phyloP scores from a whole-genome alignment of 768 basidiomycete genomes.

The Hemileccinum rubropunctum region DNA sequence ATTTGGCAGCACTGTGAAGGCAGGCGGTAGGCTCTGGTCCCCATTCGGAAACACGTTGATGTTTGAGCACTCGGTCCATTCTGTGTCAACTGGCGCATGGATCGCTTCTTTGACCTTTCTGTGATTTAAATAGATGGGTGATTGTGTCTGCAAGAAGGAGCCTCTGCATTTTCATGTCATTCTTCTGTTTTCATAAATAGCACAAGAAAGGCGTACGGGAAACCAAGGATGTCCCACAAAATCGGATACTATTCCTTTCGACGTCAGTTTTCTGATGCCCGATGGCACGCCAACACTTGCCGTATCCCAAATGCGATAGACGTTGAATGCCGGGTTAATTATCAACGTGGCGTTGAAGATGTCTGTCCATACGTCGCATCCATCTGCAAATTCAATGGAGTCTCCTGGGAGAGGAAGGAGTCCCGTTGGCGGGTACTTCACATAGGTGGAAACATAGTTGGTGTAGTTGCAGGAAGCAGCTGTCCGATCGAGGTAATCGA shows the following conservation, averaged over 20 bases:
- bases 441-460: constrained; percentile 57
- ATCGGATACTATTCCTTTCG: constrained; percentile 45
- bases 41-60: constrained; percentile 58
- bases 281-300: constrained; percentile 22
- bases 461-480: constrained; percentile 61
- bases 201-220: constrained; percentile 48
- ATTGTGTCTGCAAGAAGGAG: constrained; percentile 51
- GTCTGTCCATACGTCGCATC: constrained; percentile 66
- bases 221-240: constrained; percentile 80
- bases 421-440: constrained; percentile 65
- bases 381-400: constrained; percentile 42
- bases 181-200: not conserved
- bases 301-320: constrained; percentile 76
- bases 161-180: constrained; percentile 37
- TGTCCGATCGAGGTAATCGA: constrained; percentile 52
- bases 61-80: constrained; percentile 64
- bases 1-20: no score
- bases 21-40: constrained; percentile 62
- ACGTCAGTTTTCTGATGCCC: not conserved
- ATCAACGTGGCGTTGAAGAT: constrained; percentile 60
- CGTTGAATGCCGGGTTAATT: constrained; percentile 73
- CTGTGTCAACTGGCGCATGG: constrained; percentile 60
- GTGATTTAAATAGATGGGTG: constrained; percentile 70
- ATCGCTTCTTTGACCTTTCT: constrained; percentile 62
- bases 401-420: constrained; percentile 64